These are phyloP conservation scores for Xylogone sp. DNA, from an alignment of 2,329 filamentous ascomycete species.

Conservation along the genomic window DNA sequence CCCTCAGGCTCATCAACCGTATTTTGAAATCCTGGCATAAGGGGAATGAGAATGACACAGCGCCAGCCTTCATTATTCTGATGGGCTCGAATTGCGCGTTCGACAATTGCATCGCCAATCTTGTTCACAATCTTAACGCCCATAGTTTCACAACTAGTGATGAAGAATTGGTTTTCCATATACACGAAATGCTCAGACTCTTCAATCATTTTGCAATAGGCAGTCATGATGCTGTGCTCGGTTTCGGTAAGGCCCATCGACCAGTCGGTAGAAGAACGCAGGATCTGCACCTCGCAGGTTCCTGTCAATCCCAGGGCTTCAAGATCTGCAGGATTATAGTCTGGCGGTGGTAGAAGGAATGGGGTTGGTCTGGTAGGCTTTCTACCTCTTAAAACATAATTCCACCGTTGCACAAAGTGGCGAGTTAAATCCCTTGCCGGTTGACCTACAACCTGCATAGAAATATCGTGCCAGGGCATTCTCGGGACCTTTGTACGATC, in stretches of 20 bases:
- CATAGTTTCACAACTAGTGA: conserved; percentile 86
- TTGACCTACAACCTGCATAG: conserved; percentile 96
- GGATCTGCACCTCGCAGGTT: conserved; percentile 93
- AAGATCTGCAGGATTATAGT: conserved; percentile 82
- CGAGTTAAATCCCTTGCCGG: conserved; percentile 90
- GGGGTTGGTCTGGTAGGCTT: conserved; percentile 92
- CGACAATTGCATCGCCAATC: conserved; percentile 91
- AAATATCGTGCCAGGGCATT: conserved; percentile 99
- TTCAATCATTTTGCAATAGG: conserved; percentile 91
- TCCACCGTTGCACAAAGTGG: conserved; percentile 98
- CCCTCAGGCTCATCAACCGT: conserved; percentile 92
- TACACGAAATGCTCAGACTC: conserved; percentile 97
- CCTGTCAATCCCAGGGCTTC: conserved; percentile 85
- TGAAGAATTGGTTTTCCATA: conserved; percentile 98
- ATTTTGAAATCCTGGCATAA: conserved; percentile 99
- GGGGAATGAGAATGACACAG: conserved; percentile 82
- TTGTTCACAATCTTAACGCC: conserved; percentile 85
- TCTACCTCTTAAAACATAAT: conserved; percentile 88
- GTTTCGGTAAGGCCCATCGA: conserved; percentile 84
- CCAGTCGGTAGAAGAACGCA: conserved; percentile 88
- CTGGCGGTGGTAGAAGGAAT: conserved; percentile 88
- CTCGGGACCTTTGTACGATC: conserved; percentile 82
- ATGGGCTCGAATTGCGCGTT: conserved; percentile 82
- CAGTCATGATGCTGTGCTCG: conserved; percentile 93
- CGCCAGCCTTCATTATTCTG: conserved; percentile 86